Evolutionary conservation across 2,329 filamentous ascomycete genomes (phyloP), one percentile per base, ranked within the genome.

Genomic region (Colletotrichum theobromicola): DNA sequence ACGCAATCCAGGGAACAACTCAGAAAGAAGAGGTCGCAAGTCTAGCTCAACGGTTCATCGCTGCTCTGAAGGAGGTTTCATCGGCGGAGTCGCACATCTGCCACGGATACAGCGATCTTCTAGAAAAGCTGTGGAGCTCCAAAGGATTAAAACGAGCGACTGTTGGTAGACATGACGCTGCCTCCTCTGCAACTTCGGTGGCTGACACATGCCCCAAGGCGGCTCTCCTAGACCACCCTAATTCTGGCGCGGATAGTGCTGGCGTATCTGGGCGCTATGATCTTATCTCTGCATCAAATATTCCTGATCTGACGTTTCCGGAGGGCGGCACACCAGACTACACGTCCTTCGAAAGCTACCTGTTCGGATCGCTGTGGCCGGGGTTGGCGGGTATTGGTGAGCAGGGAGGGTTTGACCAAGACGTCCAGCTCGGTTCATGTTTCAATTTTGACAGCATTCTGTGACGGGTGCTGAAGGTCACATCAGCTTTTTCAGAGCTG

Each of bases 121-220:
- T 50, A 12, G 3, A 13, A 24, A 50, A 50, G n/a, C n/a, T 50
- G 42, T 50, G 42, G 42, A 50, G n/a, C 0, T 7, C 6, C 42
- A 21, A 2, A 13, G 42, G 6, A 4, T 50, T 6, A 50, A 50
- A 50, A 3, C 2, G 42, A 21, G 42, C 2, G 35, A 4, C 42
- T 6, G 10, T n/a, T 50, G 6, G n/a, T 50, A n/a, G 24, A 4
- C 0, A 50, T 21, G 4, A 50, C 42, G 24, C 4, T 1, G 1
- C 0, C 10, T 46, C 42, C 21, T 21, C 3, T 10, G 12, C 0
- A 13, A 50, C 0, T 2, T 2, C 1, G n/a, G n/a, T 50, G 42
- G n/a, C 42, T 2, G 42, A 13, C n/a, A 50, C 42, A 0, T 3
- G 1, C 42, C 10, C 42, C 10, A 1, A 50, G 12, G 10, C n/a